A percentile compares a stretch with the other conserved stretches of the same genome.
These are phyloP conservation scores for Rhizopus delemar DNA, from an alignment of 371 early-diverging fungal species.

Conservation along the genomic window DNA sequence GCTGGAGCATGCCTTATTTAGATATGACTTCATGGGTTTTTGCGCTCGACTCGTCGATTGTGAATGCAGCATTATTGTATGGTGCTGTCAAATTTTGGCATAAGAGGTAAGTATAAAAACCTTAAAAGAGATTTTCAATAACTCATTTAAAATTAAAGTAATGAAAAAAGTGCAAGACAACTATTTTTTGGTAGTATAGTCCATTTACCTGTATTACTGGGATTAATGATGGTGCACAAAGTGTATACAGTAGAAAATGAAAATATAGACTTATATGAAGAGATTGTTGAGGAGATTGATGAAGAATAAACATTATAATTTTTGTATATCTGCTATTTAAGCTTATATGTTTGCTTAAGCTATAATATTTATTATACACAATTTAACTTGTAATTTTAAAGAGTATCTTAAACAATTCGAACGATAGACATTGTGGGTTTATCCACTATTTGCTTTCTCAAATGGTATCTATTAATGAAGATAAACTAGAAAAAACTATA, in stretches of 20 bases:
- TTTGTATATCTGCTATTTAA: no score
- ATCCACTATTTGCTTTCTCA: no score
- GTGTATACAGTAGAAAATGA: slow-evolving; percentile 9
- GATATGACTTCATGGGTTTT: slow-evolving; percentile 66
- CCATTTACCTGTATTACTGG: slow-evolving; percentile 84
- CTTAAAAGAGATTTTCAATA: neutral
- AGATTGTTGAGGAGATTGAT: neutral
- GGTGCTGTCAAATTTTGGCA: slow-evolving; percentile 79
- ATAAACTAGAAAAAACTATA: no score
- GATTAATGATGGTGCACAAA: slow-evolving; percentile 88
- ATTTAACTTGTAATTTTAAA: no score
- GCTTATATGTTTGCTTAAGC: no score
- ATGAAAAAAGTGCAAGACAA: slow-evolving; percentile 78
- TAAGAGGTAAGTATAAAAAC: slow-evolving; percentile 34
- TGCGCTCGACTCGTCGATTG: slow-evolving; percentile 72
- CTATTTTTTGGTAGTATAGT: slow-evolving; percentile 90
- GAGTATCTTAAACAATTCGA: no score
- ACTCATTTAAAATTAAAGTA: slow-evolving; percentile 28
- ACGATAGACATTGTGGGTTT: no score
- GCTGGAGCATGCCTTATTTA: slow-evolving; percentile 57
- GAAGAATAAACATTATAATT: neutral
- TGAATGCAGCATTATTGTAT: slow-evolving; percentile 73
- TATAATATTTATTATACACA: no score
- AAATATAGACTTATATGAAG: slow-evolving; percentile 1
- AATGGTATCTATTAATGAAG: no score